Conservation (phyloP, 371 early-diverging fungal genomes). For the Apophysomyces sp. region DNA sequence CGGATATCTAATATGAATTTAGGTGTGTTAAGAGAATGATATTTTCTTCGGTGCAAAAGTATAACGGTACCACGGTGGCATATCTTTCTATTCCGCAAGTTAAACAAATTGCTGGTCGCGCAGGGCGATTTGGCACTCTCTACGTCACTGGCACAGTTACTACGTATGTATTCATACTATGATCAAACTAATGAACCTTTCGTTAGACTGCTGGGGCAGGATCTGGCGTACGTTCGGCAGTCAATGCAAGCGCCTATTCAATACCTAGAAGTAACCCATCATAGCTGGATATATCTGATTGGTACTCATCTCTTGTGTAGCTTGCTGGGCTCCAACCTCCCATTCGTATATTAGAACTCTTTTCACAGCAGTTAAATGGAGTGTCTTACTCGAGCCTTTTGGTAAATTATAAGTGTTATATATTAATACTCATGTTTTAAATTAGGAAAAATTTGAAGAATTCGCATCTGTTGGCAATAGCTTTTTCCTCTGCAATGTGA, state of each 20-base stretch:
- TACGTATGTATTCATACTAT: slow-evolving; percentile 35
- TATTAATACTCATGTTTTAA: slow-evolving; percentile 7
- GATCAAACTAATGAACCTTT: slow-evolving; percentile 10
- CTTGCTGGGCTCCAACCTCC: slow-evolving; percentile 82
- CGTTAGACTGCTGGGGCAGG: slow-evolving; percentile 20
- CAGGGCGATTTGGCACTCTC: slow-evolving; percentile 84
- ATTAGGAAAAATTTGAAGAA: slow-evolving; percentile 66
- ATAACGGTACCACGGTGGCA: slow-evolving; percentile 59
- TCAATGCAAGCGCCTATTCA: slow-evolving; percentile 31
- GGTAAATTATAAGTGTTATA: slow-evolving; percentile 30
- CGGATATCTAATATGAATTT: neutral
- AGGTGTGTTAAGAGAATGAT: slow-evolving; percentile 87
- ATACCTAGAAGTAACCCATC: slow-evolving; percentile 26
- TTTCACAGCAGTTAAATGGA: slow-evolving; percentile 71
- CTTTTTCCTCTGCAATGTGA: slow-evolving; percentile 80
- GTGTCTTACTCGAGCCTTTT: slow-evolving; percentile 63
- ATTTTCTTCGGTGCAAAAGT: slow-evolving; percentile 77
- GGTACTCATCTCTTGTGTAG: slow-evolving; percentile 21
- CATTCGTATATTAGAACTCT: slow-evolving; percentile 78
- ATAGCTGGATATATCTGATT: neutral
- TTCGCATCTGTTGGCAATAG: slow-evolving; percentile 63
- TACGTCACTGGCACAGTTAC: slow-evolving; percentile 67
- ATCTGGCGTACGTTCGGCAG: slow-evolving; percentile 30
- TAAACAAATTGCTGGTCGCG: slow-evolving; percentile 97
- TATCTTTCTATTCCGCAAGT: slow-evolving; percentile 71